Base-by-base conservation (phyloP, 2,329 filamentous ascomycete species). In the Lasiodiplodia hormozganensis region DNA sequence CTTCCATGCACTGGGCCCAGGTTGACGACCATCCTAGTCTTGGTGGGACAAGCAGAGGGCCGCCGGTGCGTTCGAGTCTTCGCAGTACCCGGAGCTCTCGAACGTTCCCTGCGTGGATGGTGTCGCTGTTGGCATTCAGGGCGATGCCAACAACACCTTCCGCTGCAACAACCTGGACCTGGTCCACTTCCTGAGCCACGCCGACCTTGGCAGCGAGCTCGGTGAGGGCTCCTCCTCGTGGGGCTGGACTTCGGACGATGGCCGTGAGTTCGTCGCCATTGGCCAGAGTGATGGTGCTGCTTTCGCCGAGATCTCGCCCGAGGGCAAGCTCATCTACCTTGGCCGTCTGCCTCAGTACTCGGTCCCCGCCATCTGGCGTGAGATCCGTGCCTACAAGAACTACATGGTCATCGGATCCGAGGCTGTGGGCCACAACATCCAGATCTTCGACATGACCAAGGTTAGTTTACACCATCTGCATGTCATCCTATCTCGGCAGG, bases 371-470 rank as follows among this genome's bases (percentile, higher is more conserved):
- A 81, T 82, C 34, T 87, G 85, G 85, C 81, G 85, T 58, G 85
- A 88, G 75, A 87, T 87, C 69, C 78, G 82, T 21, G 78, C 74
- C 3, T 80, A 81, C 70, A 81, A 77, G 70, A 69, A 83, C 70
- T 78, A 80, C 69, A 78, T 82, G 74, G 77, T 83, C 69, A 82
- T 84, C 62, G 82, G 82, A 21, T 60, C 53, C 34, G 78, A 79
- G 67, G 77, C 77, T 52, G 68, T 62, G 67, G 73, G 81, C 72
- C 87, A 89, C 76, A 85, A 85, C 40, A 83, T 90, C 57, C 88
- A 89, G 76, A 83, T 89, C 76, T 90, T 90, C 73, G 88, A 90
- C 76, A 84, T 89, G 85, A 84, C 81, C 72, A 88, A 84, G 64
- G 64, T 66, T 16, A 49, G 53, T 51, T 8, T 40, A 21, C 21